Evolutionary conservation across 2,329 filamentous ascomycete species (phyloP).

Genomic region (Rutstroemia sydowiana): DNA sequence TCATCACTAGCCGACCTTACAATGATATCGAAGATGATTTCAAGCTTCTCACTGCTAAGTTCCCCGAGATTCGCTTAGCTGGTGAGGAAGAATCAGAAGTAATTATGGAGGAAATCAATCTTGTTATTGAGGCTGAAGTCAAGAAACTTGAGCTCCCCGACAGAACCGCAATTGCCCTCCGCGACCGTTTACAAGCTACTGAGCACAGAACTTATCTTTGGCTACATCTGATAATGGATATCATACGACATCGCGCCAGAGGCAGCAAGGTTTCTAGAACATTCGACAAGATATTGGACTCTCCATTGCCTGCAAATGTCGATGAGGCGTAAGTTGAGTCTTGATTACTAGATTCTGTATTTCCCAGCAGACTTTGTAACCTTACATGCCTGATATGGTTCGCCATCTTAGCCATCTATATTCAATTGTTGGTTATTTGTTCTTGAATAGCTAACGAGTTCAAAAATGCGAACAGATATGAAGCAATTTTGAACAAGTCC

Average conservation of each 20-base stretch:
- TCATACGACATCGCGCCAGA: neutral
- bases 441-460: too few species aligned
- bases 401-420: neutral
- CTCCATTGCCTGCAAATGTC: too few species aligned
- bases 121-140: constrained; percentile 2
- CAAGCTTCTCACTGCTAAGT: neutral
- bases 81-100: neutral
- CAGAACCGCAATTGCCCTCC: neutral
- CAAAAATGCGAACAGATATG: constrained; percentile 3
- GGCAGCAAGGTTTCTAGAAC: too few species aligned
- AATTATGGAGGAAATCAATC: constrained; percentile 4
- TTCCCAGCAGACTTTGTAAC: too few species aligned
- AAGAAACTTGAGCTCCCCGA: neutral
- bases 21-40: constrained; percentile 2
- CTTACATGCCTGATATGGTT: neutral
- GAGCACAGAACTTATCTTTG: constrained; percentile 10
- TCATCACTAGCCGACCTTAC: constrained; percentile 6
- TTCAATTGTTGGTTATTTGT: neutral
- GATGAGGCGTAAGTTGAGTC: too few species aligned
- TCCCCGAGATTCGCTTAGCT: neutral
- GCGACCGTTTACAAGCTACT: neutral
- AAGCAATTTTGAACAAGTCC: constrained; percentile 1
- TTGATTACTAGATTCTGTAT: too few species aligned
- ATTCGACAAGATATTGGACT: too few species aligned
- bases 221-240: constrained; percentile 8